phyloP scores from a whole-genome alignment of 352 stramenopile genomes.

The Pythium folliculosum region DNA sequence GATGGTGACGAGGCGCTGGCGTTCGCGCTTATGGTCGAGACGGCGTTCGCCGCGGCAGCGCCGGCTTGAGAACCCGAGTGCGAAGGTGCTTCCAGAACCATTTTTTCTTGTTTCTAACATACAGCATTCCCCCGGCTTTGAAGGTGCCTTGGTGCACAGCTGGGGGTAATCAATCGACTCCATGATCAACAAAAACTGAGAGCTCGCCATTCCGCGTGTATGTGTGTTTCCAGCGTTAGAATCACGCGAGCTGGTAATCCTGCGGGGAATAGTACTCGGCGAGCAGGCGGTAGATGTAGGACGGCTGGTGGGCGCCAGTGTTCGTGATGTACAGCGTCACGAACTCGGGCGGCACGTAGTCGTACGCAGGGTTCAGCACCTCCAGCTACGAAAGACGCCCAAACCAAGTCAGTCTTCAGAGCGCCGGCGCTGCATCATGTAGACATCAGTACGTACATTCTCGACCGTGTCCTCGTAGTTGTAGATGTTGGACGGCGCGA shows the following conservation, averaged over 20 bases:
- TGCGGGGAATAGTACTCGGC: slow-evolving; percentile 98
- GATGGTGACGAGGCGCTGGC: slow-evolving; percentile 3
- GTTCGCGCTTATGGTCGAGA: slow-evolving; percentile 2
- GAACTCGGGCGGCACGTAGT: slow-evolving; percentile 97
- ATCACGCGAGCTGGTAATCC: slow-evolving; percentile 90
- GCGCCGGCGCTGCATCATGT: too few relatives aligned
- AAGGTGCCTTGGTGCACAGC: too few relatives aligned
- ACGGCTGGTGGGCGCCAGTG: slow-evolving; percentile 97
- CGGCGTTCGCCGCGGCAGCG: neutral
- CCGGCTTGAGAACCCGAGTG: neutral
- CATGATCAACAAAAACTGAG: neutral
- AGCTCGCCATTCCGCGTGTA: neutral
- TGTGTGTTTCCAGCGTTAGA: neutral
- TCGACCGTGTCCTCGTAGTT: slow-evolving; percentile 90
- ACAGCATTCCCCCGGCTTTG: too few relatives aligned
- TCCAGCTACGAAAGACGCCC: slow-evolving; percentile 86
- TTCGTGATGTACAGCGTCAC: slow-evolving; percentile 99
- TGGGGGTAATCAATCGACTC: too few relatives aligned
- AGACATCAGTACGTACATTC: slow-evolving; percentile 62
- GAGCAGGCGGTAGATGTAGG: slow-evolving; percentile 98
- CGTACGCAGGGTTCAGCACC: slow-evolving; percentile 96
- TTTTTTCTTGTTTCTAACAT: too few relatives aligned
- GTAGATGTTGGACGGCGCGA: slow-evolving; percentile 85
- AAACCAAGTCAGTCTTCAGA: too few relatives aligned
- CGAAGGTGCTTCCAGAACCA: neutral